These are phyloP conservation scores for Flaveria ramosissima DNA, from an alignment of 129 eudicot species.

Conservation along the genomic window DNA sequence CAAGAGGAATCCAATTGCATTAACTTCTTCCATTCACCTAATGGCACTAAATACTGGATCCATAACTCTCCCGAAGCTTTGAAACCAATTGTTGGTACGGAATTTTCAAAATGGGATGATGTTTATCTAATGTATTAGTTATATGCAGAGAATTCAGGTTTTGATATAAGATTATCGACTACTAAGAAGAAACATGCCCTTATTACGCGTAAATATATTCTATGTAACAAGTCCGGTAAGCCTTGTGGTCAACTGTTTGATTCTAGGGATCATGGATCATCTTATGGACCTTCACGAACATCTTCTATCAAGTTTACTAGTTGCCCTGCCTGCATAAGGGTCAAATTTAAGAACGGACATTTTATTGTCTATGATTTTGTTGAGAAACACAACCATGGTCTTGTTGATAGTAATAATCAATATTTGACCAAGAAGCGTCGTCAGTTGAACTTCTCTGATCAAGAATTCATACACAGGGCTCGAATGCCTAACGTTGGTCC, in stretches of 20 bases:
- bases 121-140: background rate
- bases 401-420: no score
- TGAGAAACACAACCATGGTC: no score
- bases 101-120: background rate
- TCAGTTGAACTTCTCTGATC: no score
- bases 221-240: background rate
- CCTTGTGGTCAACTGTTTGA: background rate
- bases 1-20: no score
- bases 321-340: no score
- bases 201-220: background rate
- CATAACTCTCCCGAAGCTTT: background rate
- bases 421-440: no score
- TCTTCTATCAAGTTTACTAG: no score
- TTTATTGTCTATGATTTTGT: no score
- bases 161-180: background rate
- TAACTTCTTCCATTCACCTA: background rate
- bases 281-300: no score
- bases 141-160: background rate
- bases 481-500: no score
- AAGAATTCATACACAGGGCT: no score
- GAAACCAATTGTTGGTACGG: background rate
- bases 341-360: no score
- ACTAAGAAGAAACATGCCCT: background rate
- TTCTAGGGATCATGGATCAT: background rate
- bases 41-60: background rate